Evolutionary conservation across 164 flowering plant species (phyloP).

Genomic region (Hamamelis virginiana): DNA sequence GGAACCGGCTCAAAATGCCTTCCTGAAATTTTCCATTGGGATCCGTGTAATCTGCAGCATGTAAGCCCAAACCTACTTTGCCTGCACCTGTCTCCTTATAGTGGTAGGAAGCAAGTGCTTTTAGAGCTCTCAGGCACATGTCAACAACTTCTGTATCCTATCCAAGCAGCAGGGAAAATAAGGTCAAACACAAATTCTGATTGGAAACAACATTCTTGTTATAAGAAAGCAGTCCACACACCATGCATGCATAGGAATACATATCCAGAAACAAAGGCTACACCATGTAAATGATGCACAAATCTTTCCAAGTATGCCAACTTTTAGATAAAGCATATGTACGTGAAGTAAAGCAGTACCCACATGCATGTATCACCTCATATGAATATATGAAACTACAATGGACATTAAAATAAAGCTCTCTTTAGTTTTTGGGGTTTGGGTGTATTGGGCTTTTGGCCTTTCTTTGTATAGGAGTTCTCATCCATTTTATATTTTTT

Average conservation of each 20-base stretch:
- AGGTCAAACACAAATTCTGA: neutral
- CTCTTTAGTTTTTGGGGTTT: no score
- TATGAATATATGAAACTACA: no score
- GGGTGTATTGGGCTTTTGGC: no score
- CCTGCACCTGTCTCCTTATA: slow-evolving; percentile 67
- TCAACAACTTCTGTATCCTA: slow-evolving; percentile 77
- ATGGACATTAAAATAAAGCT: no score
- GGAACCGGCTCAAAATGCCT: slow-evolving; percentile 70
- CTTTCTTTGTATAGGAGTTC: no score
- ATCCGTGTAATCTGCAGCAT: slow-evolving; percentile 48
- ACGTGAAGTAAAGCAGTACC: neutral
- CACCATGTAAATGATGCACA: neutral
- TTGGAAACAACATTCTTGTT: neutral
- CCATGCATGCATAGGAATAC: neutral
- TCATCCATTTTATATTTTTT: no score
- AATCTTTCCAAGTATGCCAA: neutral
- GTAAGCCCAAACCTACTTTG: slow-evolving; percentile 63
- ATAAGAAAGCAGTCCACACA: neutral
- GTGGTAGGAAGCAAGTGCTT: slow-evolving; percentile 82
- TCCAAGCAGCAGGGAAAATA: slow-evolving; percentile 12
- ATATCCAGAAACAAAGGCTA: neutral
- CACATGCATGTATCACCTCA: neutral
- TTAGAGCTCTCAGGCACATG: slow-evolving; percentile 75
- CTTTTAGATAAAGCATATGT: no score
- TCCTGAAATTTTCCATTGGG: slow-evolving; percentile 51